Base-by-base conservation (phyloP, 2,329 filamentous ascomycete genomes). In the Chrysosphaeria jannelii region DNA sequence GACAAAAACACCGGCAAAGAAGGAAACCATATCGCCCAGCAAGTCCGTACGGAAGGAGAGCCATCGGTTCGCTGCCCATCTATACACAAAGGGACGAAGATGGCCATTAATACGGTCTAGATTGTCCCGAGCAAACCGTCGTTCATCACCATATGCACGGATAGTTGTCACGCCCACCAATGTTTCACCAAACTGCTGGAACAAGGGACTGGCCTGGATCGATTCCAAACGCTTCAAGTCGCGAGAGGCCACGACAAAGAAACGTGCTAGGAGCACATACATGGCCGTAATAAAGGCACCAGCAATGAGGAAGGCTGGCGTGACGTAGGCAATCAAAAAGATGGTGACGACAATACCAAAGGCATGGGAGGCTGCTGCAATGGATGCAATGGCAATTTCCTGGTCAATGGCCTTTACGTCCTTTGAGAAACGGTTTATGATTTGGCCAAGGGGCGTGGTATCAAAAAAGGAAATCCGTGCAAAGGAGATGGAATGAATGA, bases 351-450 rank as follows among this genome's bases (percentile, higher is more conserved):
- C 39, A 21, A 93, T 57, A 15, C 52, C 58, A 28, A 68, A 45
- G 2, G 49, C 55, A 34, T 58, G 68, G n/a, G 51, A 53, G 43
- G 67, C 59, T 24, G 68, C 57, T 25, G 62, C 61, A 33, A 93
- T 79, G 13, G 85, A 81, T 19, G 88, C 67, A 3, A 79, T 75
- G 1, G 85, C 79, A 27, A 97, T 74, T 42, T 97, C 85, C 40
- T 97, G 85, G 34, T 97, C 85, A 11, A 97, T 57, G 8, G 78
- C 66, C 41, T 97, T 79, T 8, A 97, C 60, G 41, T 97, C 85
- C 44, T 93, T 93, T 41, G 81, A 93, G 47, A 97, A 97, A 11
- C 85, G 65, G 44, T 97, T 97, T 68, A 93, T 93, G 36, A 97
- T 56, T 44, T 91, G 81, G 8, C 85, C 85, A 1, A 93, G 58